These are phyloP conservation scores for Benincasa hispida DNA, from an alignment of 306 rosid genomes.

Conservation along the genomic window DNA sequence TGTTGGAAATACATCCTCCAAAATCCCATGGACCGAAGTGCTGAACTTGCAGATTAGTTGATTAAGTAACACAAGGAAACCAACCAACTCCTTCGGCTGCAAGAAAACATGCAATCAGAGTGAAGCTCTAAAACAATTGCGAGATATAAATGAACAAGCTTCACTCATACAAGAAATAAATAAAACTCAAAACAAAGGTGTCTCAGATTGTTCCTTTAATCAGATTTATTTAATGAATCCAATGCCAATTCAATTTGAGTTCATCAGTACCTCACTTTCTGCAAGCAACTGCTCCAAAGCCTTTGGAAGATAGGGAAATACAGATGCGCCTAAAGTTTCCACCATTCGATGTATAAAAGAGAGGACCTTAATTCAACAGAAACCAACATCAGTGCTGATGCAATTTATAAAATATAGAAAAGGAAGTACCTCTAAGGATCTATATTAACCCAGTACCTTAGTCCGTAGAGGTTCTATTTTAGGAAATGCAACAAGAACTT, in stretches of 20 bases:
- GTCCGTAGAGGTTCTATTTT: slow-evolving; percentile 57
- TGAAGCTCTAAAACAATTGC: background rate
- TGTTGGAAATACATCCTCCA: slow-evolving; percentile 78
- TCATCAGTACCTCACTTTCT: slow-evolving; percentile 60
- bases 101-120: background rate
- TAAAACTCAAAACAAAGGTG: background rate
- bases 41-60: slow-evolving; percentile 93
- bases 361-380: slow-evolving; percentile 46
- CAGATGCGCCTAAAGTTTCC: slow-evolving; percentile 76
- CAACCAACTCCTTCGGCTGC: slow-evolving; percentile 87
- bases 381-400: slow-evolving; percentile 12
- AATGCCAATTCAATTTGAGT: slow-evolving; percentile 2
- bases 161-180: background rate
- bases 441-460: slow-evolving; percentile 34
- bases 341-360: slow-evolving; percentile 98
- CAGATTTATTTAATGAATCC: slow-evolving; percentile 1
- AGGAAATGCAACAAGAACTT: slow-evolving; percentile 75
- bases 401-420: slow-evolving; percentile 2
- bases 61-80: slow-evolving; percentile 71
- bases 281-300: slow-evolving; percentile 81
- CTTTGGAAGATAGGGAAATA: slow-evolving; percentile 87
- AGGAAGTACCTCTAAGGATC: background rate
- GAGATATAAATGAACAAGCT: background rate
- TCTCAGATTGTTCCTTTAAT: background rate
- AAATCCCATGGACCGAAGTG: slow-evolving; percentile 47